These are phyloP conservation scores for Prunus mongolica DNA, from an alignment of 306 rosid species.

Conservation along the genomic window DNA sequence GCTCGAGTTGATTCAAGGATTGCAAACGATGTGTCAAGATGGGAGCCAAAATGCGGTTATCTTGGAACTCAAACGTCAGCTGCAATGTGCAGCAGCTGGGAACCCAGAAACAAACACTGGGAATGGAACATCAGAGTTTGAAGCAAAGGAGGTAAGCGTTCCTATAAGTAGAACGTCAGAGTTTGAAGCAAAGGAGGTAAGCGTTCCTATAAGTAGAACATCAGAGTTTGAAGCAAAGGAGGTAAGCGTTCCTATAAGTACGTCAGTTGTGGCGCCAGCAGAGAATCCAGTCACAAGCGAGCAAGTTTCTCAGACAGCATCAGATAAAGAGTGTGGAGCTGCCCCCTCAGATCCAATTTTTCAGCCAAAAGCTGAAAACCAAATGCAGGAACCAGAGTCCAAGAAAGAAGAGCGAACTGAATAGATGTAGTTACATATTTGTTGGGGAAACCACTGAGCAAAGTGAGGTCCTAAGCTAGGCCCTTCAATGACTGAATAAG, in stretches of 20 bases:
- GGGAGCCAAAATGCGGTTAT: constrained; percentile 5
- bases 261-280: background rate
- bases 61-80: constrained; percentile 12
- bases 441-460: background rate
- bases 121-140: constrained; percentile 4
- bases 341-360: background rate
- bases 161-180: background rate
- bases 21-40: constrained; percentile 3
- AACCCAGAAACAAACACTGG: constrained; percentile 3
- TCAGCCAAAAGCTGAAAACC: background rate
- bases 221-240: constrained; percentile 3
- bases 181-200: background rate
- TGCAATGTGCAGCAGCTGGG: background rate
- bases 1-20: constrained; percentile 11
- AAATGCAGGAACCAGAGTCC: background rate
- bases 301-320: constrained; percentile 12
- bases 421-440: background rate
- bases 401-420: background rate
- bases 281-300: constrained; percentile 12
- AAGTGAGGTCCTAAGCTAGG: background rate
- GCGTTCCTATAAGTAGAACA: background rate
- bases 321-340: constrained; percentile 2
- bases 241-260: background rate
- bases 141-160: background rate
- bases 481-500: constrained; percentile 2